These are phyloP conservation scores for Lecanicillium sp. DNA, from an alignment of 2,329 filamentous ascomycete species.

Conservation along the genomic window DNA sequence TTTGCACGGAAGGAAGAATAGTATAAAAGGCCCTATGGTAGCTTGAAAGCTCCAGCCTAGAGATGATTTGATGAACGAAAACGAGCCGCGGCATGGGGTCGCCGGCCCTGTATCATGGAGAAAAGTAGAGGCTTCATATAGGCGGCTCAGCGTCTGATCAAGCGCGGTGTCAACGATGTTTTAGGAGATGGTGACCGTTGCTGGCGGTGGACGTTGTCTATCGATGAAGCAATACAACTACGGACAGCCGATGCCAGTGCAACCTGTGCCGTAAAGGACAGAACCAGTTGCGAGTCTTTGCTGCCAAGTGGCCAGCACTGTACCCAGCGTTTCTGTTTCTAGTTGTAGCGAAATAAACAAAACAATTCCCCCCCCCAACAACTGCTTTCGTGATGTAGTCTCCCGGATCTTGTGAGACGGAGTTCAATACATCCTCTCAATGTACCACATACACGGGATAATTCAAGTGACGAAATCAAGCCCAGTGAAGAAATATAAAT, in stretches of 20 bases:
- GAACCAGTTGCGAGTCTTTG: background rate
- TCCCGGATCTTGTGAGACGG: too few relatives aligned
- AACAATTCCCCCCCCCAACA: constrained; percentile 8
- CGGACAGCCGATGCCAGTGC: constrained; percentile 14
- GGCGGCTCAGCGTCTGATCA: background rate
- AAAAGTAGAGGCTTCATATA: constrained; percentile 12
- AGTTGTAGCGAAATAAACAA: constrained; percentile 14
- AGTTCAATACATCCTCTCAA: too few relatives aligned
- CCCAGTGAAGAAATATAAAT: too few relatives aligned
- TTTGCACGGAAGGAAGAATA: constrained; percentile 20
- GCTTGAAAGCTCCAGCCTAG: constrained; percentile 60
- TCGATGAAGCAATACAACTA: constrained; percentile 11
- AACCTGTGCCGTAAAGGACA: constrained; percentile 1
- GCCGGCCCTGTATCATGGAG: background rate
- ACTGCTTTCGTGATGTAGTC: too few relatives aligned
- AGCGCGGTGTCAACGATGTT: background rate
- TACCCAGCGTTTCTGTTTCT: background rate
- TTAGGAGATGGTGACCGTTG: background rate
- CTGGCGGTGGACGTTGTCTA: background rate
- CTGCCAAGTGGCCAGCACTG: constrained; percentile 9
- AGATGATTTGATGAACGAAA: constrained; percentile 18
- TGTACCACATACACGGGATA: too few relatives aligned
- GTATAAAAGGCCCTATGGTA: constrained; percentile 47
- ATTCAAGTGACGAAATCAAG: too few relatives aligned
- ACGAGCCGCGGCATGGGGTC: constrained; percentile 1